Percentiles rank a stretch among this genome's conserved stretches.
phyloP scores from a whole-genome alignment of 768 basidiomycete species.

The Macrocybe gigantea region DNA sequence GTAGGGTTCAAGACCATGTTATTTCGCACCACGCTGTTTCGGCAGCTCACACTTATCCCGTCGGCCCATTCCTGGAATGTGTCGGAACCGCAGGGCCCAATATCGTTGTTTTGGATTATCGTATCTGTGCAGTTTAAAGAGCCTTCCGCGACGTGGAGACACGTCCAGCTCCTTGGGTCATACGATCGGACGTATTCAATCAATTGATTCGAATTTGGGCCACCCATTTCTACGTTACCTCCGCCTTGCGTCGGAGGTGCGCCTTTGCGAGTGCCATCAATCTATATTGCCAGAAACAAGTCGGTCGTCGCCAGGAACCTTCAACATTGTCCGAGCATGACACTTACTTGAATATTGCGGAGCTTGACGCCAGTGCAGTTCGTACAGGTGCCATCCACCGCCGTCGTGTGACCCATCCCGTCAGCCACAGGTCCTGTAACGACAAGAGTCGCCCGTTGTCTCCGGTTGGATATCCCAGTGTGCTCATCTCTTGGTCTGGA shows the following conservation, averaged over 20 bases:
- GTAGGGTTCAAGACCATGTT: constrained; percentile 71
- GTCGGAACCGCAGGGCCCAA: constrained; percentile 71
- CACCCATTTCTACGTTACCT: constrained; percentile 85
- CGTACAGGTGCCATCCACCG: constrained; percentile 60
- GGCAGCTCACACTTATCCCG: constrained; percentile 72
- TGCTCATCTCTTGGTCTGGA: constrained; percentile 76
- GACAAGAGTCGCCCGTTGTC: constrained; percentile 61
- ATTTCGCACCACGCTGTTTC: constrained; percentile 52
- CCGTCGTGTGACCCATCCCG: constrained; percentile 66
- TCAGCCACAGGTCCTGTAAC: constrained; percentile 60
- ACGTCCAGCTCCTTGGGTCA: constrained; percentile 80
- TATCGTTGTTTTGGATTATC: constrained; percentile 75
- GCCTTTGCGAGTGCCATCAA: constrained; percentile 64
- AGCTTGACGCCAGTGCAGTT: constrained; percentile 56
- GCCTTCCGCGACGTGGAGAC: constrained; percentile 74
- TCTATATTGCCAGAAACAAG: constrained; percentile 30
- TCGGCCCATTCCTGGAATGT: constrained; percentile 73
- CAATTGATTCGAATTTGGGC: constrained; percentile 62
- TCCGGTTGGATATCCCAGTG: constrained; percentile 67
- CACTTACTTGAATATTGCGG: constrained; percentile 63
- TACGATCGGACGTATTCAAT: constrained; percentile 73
- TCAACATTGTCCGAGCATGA: not conserved
- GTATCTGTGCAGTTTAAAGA: constrained; percentile 54
- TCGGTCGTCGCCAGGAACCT: not conserved
- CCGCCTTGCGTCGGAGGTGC: constrained; percentile 52